Conservation (phyloP, 2,329 filamentous ascomycete species). For the Pyrenophora tritici-repentis region DNA sequence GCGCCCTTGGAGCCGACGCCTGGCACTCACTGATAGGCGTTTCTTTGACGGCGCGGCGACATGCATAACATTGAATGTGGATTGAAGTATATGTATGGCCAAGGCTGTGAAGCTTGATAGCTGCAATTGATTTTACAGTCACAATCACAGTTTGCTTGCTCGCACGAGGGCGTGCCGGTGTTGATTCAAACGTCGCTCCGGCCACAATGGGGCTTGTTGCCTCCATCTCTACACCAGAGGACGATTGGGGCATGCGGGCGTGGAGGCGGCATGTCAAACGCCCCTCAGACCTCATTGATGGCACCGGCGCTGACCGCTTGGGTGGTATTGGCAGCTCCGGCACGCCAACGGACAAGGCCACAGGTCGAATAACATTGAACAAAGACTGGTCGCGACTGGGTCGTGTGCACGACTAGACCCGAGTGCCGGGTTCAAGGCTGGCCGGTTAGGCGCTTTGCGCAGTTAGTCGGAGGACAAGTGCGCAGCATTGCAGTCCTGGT, state of each 20-base stretch:
- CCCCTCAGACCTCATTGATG: not conserved
- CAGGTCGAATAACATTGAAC: not conserved
- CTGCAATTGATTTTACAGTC: not conserved
- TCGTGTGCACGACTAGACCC: slow-evolving; percentile 1
- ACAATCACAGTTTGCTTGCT: not conserved
- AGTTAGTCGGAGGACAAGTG: slow-evolving; percentile 2
- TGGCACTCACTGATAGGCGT: slow-evolving; percentile 17
- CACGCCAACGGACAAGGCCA: slow-evolving; percentile 3
- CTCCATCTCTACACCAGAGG: slow-evolving; percentile 11
- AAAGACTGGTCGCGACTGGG: slow-evolving; percentile 2
- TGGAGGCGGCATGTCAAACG: slow-evolving; percentile 10
- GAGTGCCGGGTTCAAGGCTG: slow-evolving; percentile 9
- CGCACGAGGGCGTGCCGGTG: too few relatives aligned
- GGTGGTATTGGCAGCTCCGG: slow-evolving; percentile 12
- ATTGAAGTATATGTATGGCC: slow-evolving; percentile 1
- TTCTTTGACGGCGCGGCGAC: slow-evolving; percentile 1
- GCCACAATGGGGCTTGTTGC: slow-evolving; percentile 15
- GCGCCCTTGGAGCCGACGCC: slow-evolving; percentile 12
- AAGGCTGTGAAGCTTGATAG: not conserved
- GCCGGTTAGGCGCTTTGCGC: not conserved
- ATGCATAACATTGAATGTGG: not conserved
- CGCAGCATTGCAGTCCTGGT: slow-evolving; percentile 2
- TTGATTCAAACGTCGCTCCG: slow-evolving; percentile 7
- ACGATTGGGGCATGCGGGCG: slow-evolving; percentile 11
- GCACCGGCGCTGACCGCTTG: slow-evolving; percentile 12